Conservation (phyloP, 2,329 filamentous ascomycete genomes). For the Botryosphaeria dothidea region DNA sequence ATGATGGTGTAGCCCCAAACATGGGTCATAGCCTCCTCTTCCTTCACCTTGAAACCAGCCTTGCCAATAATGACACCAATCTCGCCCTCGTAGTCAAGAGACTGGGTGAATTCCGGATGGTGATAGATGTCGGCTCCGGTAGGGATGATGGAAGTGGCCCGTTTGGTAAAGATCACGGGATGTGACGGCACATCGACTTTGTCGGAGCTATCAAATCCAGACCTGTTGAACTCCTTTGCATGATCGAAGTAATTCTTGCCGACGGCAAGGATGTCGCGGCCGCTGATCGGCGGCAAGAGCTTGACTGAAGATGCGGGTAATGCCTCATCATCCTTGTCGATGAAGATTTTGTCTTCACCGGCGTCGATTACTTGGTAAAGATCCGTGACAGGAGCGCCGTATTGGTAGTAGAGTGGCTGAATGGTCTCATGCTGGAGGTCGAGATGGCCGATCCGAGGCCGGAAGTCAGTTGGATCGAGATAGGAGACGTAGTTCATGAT, state of each 20-base stretch:
- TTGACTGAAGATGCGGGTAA: slow-evolving; percentile 40
- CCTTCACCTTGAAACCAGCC: slow-evolving; percentile 44
- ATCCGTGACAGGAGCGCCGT: slow-evolving; percentile 48
- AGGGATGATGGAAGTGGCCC: slow-evolving; percentile 55
- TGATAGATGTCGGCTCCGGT: slow-evolving; percentile 49
- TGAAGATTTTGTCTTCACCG: slow-evolving; percentile 29
- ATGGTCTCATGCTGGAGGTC: slow-evolving; percentile 40
- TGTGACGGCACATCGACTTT: slow-evolving; percentile 55
- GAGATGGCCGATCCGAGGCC: slow-evolving; percentile 44
- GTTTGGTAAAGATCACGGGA: slow-evolving; percentile 59
- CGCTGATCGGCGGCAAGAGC: slow-evolving; percentile 49
- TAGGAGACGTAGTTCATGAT: neutral
- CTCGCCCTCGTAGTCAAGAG: slow-evolving; percentile 58
- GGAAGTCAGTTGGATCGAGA: neutral
- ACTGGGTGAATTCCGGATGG: slow-evolving; percentile 51
- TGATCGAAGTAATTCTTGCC: slow-evolving; percentile 61
- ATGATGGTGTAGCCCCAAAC: slow-evolving; percentile 60
- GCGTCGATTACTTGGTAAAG: slow-evolving; percentile 57
- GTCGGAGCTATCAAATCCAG: slow-evolving; percentile 57
- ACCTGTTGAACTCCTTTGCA: slow-evolving; percentile 58
- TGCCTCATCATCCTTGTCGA: neutral
- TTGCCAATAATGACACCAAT: slow-evolving; percentile 59
- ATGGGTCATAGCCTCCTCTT: slow-evolving; percentile 50
- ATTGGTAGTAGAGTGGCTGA: slow-evolving; percentile 47
- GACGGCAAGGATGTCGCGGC: slow-evolving; percentile 56